Percentiles rank a stretch among this genome's conserved stretches.
Conservation (phyloP, 2,329 filamentous ascomycete genomes). For the Calonectria crousiana region DNA sequence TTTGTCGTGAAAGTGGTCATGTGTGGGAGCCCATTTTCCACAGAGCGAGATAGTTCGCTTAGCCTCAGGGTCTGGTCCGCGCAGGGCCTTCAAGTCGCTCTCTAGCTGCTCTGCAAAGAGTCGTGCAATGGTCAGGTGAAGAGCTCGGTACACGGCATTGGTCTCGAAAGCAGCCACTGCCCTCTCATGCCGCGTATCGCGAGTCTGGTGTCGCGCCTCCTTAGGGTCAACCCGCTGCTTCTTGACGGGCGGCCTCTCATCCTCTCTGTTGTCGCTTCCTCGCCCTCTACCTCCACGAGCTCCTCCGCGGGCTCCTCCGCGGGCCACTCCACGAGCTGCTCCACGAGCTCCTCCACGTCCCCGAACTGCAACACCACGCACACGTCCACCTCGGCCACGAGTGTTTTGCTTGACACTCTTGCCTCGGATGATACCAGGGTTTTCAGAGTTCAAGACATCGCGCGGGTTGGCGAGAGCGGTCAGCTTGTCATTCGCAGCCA, state of each 20-base stretch:
- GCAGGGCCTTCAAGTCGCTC: constrained; percentile 57
- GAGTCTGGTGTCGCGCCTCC: constrained; percentile 46
- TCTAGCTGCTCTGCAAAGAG: constrained; percentile 69
- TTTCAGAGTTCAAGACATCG: constrained; percentile 55
- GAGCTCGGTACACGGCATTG: constrained; percentile 60
- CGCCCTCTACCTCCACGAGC: not conserved
- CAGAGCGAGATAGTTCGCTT: constrained; percentile 65
- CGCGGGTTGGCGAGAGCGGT: constrained; percentile 53
- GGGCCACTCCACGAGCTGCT: not conserved
- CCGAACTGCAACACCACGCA: not conserved
- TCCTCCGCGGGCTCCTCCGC: not conserved
- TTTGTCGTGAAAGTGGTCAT: constrained; percentile 67
- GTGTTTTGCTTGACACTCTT: constrained; percentile 30
- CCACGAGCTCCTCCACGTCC: not conserved
- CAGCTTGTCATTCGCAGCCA: constrained; percentile 63
- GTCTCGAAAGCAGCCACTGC: constrained; percentile 56
- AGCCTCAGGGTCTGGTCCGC: constrained; percentile 52
- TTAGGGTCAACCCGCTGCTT: constrained; percentile 22
- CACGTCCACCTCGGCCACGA: constrained; percentile 14
- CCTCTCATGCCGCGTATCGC: constrained; percentile 54
- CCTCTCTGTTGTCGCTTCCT: not conserved
- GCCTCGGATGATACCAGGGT: constrained; percentile 37
- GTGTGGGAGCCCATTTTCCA: constrained; percentile 71
- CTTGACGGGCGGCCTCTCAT: constrained; percentile 10
- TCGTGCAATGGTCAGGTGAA: constrained; percentile 66